These are phyloP conservation scores for Trichoderma sp. DNA, from an alignment of 2,329 filamentous ascomycete species.

Conservation along the genomic window DNA sequence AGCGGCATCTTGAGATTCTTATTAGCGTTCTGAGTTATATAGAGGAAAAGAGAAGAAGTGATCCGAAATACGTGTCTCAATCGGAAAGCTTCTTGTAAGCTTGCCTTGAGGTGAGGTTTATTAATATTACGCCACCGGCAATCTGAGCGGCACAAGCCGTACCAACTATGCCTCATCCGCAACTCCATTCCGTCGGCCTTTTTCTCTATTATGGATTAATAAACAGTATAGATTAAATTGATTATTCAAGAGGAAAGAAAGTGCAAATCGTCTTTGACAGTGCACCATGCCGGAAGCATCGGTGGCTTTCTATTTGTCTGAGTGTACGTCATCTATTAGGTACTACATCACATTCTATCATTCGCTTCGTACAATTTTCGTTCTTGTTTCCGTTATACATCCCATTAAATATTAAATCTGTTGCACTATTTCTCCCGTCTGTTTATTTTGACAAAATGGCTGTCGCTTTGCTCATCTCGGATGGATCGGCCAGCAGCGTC, in stretches of 20 bases:
- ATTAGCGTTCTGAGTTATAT: not conserved
- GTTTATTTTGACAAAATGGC: constrained; percentile 12
- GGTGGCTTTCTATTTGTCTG: not conserved
- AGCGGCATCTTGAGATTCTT: not conserved
- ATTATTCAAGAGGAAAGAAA: not conserved
- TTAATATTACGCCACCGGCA: not conserved
- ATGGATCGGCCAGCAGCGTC: constrained; percentile 25
- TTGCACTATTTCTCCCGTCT: not conserved
- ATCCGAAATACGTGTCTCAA: not conserved
- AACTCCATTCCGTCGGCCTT: not conserved
- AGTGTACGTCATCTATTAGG: not conserved
- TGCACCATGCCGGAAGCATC: not conserved
- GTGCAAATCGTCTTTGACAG: not conserved
- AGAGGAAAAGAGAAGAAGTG: not conserved
- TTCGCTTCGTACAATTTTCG: not conserved
- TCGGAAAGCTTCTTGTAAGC: not conserved
- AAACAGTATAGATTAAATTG: not conserved
- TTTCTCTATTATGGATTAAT: not conserved
- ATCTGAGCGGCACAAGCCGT: not conserved
- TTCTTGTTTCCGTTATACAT: no score
- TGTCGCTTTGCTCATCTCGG: constrained; percentile 16
- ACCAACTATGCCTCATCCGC: not conserved
- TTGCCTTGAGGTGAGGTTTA: not conserved
- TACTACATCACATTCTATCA: constrained; percentile 4
- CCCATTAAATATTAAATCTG: not conserved